Evolutionary conservation across 2,329 filamentous ascomycete species (phyloP).

Genomic region (Talaromyces sp.): DNA sequence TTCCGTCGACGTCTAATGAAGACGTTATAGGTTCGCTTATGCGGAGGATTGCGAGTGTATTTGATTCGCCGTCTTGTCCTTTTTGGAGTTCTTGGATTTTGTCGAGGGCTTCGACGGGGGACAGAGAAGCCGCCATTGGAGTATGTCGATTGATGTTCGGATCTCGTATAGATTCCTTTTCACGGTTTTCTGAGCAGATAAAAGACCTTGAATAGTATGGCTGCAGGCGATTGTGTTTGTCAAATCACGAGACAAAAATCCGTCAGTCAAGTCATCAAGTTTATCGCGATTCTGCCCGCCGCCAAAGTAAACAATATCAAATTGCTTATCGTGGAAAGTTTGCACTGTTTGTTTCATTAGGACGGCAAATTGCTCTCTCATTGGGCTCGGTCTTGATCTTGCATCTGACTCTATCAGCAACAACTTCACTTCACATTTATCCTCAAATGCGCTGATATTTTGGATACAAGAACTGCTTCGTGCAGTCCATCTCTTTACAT

Average conservation of each 20-base stretch:
- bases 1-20: constrained; percentile 22
- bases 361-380: not conserved
- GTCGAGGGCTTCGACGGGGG: constrained; percentile 23
- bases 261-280: not conserved
- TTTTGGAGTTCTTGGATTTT: constrained; percentile 45
- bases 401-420: not conserved
- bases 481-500: not conserved
- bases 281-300: not conserved
- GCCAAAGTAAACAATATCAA: constrained; percentile 8
- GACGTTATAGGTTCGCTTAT: constrained; percentile 69
- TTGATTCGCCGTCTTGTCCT: constrained; percentile 26
- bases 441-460: not conserved
- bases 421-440: not conserved
- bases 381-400: not conserved
- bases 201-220: too few relatives aligned
- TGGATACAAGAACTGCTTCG: not conserved
- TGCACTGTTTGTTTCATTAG: constrained; percentile 15
- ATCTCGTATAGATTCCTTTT: too few relatives aligned
- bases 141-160: not conserved
- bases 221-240: not conserved
- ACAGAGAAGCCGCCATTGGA: constrained; percentile 18
- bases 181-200: too few relatives aligned
- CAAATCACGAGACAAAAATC: not conserved
- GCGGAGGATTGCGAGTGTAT: constrained; percentile 63
- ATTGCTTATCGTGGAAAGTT: constrained; percentile 14